Evolutionary conservation across 306 rosid species (phyloP).

Genomic region (Sindora glabra): DNA sequence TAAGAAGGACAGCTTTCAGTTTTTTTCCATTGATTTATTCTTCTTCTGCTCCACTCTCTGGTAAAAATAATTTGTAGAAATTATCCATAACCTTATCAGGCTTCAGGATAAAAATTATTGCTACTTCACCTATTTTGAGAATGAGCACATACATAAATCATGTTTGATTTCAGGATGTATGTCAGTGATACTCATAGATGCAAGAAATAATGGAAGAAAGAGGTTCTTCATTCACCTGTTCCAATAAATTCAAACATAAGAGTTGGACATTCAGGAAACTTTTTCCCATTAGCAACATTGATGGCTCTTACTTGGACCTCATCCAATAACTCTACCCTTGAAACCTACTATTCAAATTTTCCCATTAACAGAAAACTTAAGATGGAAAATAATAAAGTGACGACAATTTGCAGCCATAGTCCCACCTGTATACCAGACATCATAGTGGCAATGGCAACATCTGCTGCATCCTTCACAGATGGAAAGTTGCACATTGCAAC

Average conservation of each 20-base stretch:
- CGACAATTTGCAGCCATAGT: slow-evolving; percentile 13
- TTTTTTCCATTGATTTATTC: too few relatives aligned
- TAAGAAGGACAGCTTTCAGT: too few relatives aligned
- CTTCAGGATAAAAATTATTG: too few relatives aligned
- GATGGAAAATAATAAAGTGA: slow-evolving; percentile 1
- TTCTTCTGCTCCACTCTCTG: too few relatives aligned
- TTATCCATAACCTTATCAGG: too few relatives aligned
- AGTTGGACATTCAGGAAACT: slow-evolving; percentile 68
- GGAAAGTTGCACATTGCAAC: slow-evolving; percentile 98
- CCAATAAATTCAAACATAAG: slow-evolving; percentile 91
- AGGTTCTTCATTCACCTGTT: slow-evolving; percentile 50
- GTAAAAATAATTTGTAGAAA: too few relatives aligned
- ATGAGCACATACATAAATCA: too few relatives aligned
- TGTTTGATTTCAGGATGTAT: too few relatives aligned
- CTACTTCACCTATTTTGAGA: too few relatives aligned
- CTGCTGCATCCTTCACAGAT: slow-evolving; percentile 86
- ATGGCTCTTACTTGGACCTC: slow-evolving; percentile 93
- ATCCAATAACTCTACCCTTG: slow-evolving; percentile 91
- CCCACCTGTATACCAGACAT: slow-evolving; percentile 89
- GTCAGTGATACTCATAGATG: too few relatives aligned
- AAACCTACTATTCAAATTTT: slow-evolving; percentile 77
- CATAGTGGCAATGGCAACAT: slow-evolving; percentile 92
- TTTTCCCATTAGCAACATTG: slow-evolving; percentile 86
- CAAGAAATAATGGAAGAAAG: slow-evolving; percentile 7
- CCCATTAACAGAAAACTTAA: slow-evolving; percentile 11